These are phyloP conservation scores for Leishmania aethiopica DNA, from an alignment of 208 protist species.

Conservation along the genomic window DNA sequence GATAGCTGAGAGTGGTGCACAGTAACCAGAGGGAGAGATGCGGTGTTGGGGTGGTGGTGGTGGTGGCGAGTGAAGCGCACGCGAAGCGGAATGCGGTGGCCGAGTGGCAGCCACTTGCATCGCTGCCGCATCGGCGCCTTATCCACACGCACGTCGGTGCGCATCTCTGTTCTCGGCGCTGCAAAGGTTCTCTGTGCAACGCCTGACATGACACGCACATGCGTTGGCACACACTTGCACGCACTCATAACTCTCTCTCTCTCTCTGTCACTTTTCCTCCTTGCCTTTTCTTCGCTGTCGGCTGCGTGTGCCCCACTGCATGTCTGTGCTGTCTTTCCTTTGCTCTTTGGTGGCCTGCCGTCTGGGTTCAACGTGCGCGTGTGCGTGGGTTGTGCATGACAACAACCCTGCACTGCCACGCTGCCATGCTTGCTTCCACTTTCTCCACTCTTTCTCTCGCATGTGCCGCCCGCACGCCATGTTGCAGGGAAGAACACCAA, in stretches of 20 bases:
- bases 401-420: not conserved
- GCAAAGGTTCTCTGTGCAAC: not conserved
- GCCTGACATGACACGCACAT: not conserved
- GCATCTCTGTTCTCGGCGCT: not conserved
- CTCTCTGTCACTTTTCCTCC: not conserved
- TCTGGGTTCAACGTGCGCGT: not conserved
- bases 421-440: not conserved
- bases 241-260: not conserved
- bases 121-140: not conserved
- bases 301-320: too few species aligned
- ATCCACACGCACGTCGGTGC: not conserved
- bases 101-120: not conserved
- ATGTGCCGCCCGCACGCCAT: not conserved
- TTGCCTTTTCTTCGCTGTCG: too few species aligned
- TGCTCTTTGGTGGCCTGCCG: not conserved
- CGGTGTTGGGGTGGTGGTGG: not conserved
- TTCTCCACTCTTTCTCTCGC: not conserved
- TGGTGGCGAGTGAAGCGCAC: not conserved
- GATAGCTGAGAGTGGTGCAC: not conserved
- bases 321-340: not conserved
- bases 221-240: not conserved
- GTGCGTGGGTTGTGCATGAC: not conserved
- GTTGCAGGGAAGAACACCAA: not conserved
- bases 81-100: too few species aligned
- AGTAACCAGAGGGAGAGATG: too few species aligned